A percentile compares a stretch with the other conserved stretches of the same genome.
phyloP scores from a whole-genome alignment of 352 stramenopile species.

The Globisporangium cederbergense region DNA sequence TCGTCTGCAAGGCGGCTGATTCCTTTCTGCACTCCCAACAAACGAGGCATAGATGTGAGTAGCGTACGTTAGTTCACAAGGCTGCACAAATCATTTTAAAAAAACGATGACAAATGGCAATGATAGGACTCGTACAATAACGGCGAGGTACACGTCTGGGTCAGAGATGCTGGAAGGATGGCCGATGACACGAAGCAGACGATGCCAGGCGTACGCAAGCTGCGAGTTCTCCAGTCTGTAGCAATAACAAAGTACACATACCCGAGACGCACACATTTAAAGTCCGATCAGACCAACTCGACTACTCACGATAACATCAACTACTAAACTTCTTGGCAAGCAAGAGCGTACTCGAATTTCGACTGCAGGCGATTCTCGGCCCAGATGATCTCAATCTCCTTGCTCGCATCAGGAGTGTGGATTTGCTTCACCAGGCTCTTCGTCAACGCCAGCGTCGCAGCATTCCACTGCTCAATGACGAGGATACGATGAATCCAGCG shows the following conservation, averaged over 20 bases:
- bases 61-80: not conserved
- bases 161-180: constrained; percentile 80
- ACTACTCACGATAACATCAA: not conserved
- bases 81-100: not conserved
- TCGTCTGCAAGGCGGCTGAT: constrained; percentile 76
- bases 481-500: constrained; percentile 82
- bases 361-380: constrained; percentile 59
- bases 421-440: constrained; percentile 73
- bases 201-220: constrained; percentile 83
- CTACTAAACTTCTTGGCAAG: no score
- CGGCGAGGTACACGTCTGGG: constrained; percentile 78
- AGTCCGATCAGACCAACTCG: not conserved
- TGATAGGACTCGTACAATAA: constrained; percentile 38
- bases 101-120: not conserved
- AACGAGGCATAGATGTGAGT: not conserved
- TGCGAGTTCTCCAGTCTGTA: constrained; percentile 57
- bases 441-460: constrained; percentile 67
- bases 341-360: constrained; percentile 47
- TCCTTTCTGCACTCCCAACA: constrained; percentile 45
- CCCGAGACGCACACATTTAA: no score
- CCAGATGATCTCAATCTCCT: constrained; percentile 76
- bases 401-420: constrained; percentile 40
- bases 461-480: constrained; percentile 89
- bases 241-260: constrained; percentile 13
- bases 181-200: constrained; percentile 75